Evolutionary conservation across 2,329 filamentous ascomycete genomes (phyloP), one percentile per base, ranked within the genome.

Genomic region (Pseudogymnoascus sp.): DNA sequence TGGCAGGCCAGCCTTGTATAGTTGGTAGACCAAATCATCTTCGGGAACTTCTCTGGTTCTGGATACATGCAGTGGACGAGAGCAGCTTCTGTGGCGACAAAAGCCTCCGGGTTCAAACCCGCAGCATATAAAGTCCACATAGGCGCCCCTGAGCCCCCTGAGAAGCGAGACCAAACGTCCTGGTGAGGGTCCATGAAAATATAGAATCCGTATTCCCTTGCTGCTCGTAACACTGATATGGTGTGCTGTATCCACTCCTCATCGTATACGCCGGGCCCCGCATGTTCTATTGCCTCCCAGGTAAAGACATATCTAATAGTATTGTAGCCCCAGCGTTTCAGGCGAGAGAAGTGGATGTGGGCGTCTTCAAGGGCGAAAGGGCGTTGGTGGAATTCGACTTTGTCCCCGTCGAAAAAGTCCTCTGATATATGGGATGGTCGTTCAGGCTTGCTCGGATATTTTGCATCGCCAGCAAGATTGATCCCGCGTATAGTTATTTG

Each of bases 1-100:
- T 92, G 90, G 58, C 88, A 89, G 2, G 88, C 92, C 58, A 97
- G 79, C 22, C 94, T 85, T 64, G 86, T 89, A 74, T 99, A 99
- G 72, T 99, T 99, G 59, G 95, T 97, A 14, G 93, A 92, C 94
- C 94, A 99, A 62, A 97, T 93, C 95, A 99, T 99, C 77, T 97
- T 97, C 22, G 94, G 94, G 67, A 93, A 99, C 1, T 87, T 82
- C 25, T 86, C 86, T 7, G 92, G 91, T 18, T 96, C 83, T 8
- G 90, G 86, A 71, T 90, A 97, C 1, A 90, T 95, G 70, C 97
- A 99, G 60, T 99, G 94, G 6, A 99, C 93, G 63, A 97, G 83
- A 37, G 94, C 91, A 3, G 93, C 93, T 74, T 97, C 89, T 12
- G 92, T 99, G 18, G 84, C 86, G 59, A 86, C 85, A 70, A 99